phyloP scores from a whole-genome alignment of 2,329 filamentous ascomycete genomes.

The Sporothrix phasma region DNA sequence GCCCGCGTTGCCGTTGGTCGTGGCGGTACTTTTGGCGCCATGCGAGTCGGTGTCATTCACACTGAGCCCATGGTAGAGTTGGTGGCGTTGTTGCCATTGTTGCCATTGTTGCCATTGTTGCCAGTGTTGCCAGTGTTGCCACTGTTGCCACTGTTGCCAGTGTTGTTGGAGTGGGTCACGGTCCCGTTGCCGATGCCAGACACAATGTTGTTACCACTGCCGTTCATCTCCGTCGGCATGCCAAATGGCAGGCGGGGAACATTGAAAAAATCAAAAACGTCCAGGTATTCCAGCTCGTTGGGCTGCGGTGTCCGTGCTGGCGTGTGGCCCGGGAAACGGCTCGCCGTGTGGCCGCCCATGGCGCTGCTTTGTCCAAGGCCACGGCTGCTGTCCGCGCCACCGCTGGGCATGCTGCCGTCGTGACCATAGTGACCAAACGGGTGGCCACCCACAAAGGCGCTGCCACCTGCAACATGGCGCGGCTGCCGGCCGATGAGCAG shows the following conservation, averaged over 20 bases:
- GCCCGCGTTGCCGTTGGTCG: neutral
- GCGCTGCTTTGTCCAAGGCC: conserved; percentile 11
- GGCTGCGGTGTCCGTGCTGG: conserved; percentile 60
- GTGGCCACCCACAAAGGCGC: conserved; percentile 1
- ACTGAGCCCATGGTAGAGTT: no score
- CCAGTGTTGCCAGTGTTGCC: neutral
- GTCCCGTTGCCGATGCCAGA: neutral
- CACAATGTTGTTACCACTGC: conserved; percentile 7
- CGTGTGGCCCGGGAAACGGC: conserved; percentile 43
- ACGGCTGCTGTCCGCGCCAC: conserved; percentile 16
- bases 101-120: neutral
- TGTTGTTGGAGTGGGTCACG: neutral
- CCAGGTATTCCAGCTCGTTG: conserved; percentile 80
- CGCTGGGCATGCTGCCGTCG: neutral
- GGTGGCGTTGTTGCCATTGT: neutral
- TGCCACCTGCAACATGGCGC: conserved; percentile 29
- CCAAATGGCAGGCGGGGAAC: conserved; percentile 59
- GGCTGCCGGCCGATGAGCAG: conserved; percentile 81
- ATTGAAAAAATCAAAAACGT: conserved; percentile 94
- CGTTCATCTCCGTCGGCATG: conserved; percentile 22
- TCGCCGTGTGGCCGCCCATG: conserved; percentile 26
- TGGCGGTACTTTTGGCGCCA: no score
- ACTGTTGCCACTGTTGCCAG: neutral
- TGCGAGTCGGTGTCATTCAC: no score
- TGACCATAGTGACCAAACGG: conserved; percentile 8